Percentiles rank a stretch among this genome's conserved stretches.
Evolutionary conservation across 345 rosid genomes (phyloP).

Genomic region (Gynandropsis gynandra): DNA sequence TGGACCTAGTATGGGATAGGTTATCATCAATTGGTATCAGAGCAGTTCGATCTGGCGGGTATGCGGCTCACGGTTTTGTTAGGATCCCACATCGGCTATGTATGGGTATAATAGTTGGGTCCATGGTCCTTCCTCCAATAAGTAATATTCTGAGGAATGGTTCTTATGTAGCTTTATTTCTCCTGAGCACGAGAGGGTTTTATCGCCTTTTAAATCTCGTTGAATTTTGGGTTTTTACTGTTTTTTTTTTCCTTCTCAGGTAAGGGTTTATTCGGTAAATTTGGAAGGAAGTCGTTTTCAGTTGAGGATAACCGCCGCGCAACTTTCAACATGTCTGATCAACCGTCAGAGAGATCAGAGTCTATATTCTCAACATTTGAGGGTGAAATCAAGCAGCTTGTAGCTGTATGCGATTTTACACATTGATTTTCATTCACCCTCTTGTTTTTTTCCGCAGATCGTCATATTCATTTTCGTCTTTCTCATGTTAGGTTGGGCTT

Average conservation of each 20-base stretch:
- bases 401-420: conserved; percentile 53
- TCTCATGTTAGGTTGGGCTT: conserved; percentile 60
- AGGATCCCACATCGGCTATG: too few species aligned
- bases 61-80: too few species aligned
- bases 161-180: not conserved
- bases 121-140: too few species aligned
- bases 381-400: conserved; percentile 68
- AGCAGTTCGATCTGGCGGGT: too few species aligned
- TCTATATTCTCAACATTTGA: conserved; percentile 81
- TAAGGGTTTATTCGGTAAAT: conserved; percentile 45
- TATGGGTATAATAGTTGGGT: too few species aligned
- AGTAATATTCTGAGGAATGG: conserved; percentile 7
- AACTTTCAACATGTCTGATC: conserved; percentile 47
- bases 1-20: too few species aligned
- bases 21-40: too few species aligned
- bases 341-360: conserved; percentile 39
- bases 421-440: conserved; percentile 7
- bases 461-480: conserved; percentile 15
- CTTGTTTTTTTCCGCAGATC: conserved; percentile 12
- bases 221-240: not conserved
- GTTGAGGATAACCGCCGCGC: conserved; percentile 61
- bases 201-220: not conserved
- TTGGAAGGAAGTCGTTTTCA: conserved; percentile 41
- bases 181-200: not conserved
- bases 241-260: conserved; percentile 30